Evolutionary conservation across 2,329 filamentous ascomycete species (phyloP).

Genomic region (Cordyceps javanica): DNA sequence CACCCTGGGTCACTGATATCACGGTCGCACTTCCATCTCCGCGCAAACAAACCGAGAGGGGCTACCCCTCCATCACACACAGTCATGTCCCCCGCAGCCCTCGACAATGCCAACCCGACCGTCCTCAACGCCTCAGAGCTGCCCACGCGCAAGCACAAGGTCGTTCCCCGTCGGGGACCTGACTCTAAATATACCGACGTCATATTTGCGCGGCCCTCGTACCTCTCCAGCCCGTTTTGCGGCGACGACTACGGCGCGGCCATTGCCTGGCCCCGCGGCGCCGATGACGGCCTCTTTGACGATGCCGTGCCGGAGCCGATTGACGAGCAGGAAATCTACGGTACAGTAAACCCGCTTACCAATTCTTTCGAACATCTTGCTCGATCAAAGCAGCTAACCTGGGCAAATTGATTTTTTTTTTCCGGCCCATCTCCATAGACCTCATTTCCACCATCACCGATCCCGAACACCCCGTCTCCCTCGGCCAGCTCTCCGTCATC

Average conservation of each 20-base stretch:
- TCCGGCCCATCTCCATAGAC: constrained; percentile 50
- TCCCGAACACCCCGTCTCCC: constrained; percentile 89
- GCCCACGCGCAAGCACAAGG: constrained; percentile 62
- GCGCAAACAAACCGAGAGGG: background rate
- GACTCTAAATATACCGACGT: constrained; percentile 43
- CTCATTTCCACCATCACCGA: constrained; percentile 92
- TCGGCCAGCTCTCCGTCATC: constrained; percentile 89
- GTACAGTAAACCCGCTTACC: background rate
- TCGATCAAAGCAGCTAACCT: too few relatives aligned
- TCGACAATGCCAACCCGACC: constrained; percentile 84
- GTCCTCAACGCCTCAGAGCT: constrained; percentile 85
- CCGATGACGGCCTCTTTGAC: constrained; percentile 45
- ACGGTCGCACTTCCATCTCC: background rate
- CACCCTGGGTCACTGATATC: background rate
- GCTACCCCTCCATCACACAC: background rate
- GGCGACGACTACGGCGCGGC: constrained; percentile 24
- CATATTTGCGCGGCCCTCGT: constrained; percentile 40
- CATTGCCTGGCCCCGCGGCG: constrained; percentile 26
- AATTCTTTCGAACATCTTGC: too few relatives aligned
- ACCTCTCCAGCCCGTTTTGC: constrained; percentile 35
- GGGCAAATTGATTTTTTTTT: too few relatives aligned
- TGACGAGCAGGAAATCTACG: constrained; percentile 92
- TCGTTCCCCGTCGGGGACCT: constrained; percentile 38
- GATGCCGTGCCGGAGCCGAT: constrained; percentile 71
- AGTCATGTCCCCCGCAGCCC: constrained; percentile 24